Evolutionary conservation across 2,329 filamentous ascomycete species (phyloP), one percentile per base, ranked within the genome.

Genomic region (Cercospora beticola): DNA sequence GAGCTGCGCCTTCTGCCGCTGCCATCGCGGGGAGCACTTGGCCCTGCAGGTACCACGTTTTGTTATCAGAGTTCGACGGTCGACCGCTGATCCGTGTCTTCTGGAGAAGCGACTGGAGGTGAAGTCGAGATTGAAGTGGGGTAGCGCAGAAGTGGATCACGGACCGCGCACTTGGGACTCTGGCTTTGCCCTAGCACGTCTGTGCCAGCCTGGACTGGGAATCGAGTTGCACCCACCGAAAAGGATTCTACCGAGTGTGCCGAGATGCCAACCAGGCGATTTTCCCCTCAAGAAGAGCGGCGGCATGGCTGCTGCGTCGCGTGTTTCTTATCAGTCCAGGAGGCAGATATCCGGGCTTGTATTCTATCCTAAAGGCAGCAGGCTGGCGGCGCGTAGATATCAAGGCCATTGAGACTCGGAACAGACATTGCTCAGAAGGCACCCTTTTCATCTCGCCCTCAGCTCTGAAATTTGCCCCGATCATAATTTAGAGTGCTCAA

Each of bases 61-160:
- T 62, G 62, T 62, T 67, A 70, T 70, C 68, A 67, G 68, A 70
- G 65, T 70, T 70, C 64, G 63, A 33, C 62, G 57, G 61, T 62
- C 46, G 56, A 43, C 33, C 62, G 60, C 26, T 43, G 26, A 43
- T 52, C 60, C 62, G n/a, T 40, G 62, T 56, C 18, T 21, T 33
- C 56, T 49, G 33, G 52, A 49, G 64, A 26, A 60, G 43, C 18
- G 33, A 69, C 18, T 52, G 52, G 64, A 62, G 66, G 57, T 59
- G 56, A 59, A 65, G 36, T 62, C 33, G 10, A 61, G 58, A 36
- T 21, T 40, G 46, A 40, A 6, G 64, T 62, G 68, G 68, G 68
- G 62, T 62, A 23, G 21, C 26, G 31, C 10, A 46, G 61, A 66
- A 65, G 64, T 36, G 49, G 59, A 57, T 54, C 21, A 28, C 64